Evolutionary conservation across 148 eudicot species (phyloP), one percentile per base, ranked within the genome.

Genomic region (Arbutus unedo): DNA sequence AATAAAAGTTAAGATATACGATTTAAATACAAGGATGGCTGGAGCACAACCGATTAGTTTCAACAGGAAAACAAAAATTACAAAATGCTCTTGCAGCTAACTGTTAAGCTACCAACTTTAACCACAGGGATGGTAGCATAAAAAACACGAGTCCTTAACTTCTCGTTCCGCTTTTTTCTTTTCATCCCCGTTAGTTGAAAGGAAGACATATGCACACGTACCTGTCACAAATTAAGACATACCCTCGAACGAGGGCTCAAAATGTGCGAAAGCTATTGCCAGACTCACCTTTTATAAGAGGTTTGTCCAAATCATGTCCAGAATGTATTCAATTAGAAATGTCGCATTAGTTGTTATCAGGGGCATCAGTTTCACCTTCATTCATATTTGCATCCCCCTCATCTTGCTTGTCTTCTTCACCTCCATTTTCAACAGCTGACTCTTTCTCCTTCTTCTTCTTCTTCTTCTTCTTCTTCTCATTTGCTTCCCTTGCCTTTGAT

Each of bases 401-500:
- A 68, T 50, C 87, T 60, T 72, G 81, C 41, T 23, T 74, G 56
- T 79, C 86, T 23, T 79, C 86, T 23, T 84, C 88, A 82, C 47
- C 85, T 57, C 85, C 90, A 82, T 87, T 83, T 86, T 86, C 91
- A 45, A 25, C 84, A 54, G 81, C 56, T 1, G 79, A 51, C 86
- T 89, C 89, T 55, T 79, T 81, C 83, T 88, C 86, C 78, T 79
- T 64, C 70, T 31, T 31, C 38, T 31, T 31, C 38, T 64, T 82
- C 89, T 64, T 82, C 38, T 31, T 31, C 38, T 31, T 31, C 38
- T 31, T 31, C 89, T 91, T 91, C 86, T 87, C 88, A 80, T 78
- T 86, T 21, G 78, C 78, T 82, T 90, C 92, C 82, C 90, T 91
- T 25, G 88, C 81, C 85, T 86, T 91, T 73, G 88, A 82, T 50